phyloP scores from a whole-genome alignment of 257 asterid genomes.

The Penstemon barbatus region DNA sequence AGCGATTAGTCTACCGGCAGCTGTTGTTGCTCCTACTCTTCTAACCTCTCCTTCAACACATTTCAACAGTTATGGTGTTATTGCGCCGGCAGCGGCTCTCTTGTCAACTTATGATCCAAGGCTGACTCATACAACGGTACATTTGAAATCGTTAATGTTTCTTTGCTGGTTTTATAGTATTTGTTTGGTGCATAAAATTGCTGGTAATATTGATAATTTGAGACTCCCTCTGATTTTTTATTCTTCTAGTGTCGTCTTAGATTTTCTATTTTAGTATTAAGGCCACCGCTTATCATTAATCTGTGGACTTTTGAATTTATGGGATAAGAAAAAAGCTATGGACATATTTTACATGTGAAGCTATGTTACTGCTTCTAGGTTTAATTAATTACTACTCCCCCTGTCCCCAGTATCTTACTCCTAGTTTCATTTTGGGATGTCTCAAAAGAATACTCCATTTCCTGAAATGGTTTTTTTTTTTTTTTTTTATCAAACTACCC shows the following conservation, averaged over 20 bases:
- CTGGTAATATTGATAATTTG: constrained; percentile 10
- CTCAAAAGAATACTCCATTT: too few species aligned
- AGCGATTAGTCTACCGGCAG: constrained; percentile 50
- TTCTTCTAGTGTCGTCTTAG: constrained; percentile 18
- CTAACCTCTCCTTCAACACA: constrained; percentile 72
- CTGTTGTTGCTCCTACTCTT: constrained; percentile 57
- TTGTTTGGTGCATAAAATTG: constrained; percentile 18
- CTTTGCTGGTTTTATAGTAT: constrained; percentile 14
- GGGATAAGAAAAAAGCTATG: constrained; percentile 10
- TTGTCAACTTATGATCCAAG: constrained; percentile 70
- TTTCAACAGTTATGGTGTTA: constrained; percentile 51
- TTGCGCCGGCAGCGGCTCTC: constrained; percentile 68
- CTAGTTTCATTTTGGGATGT: too few species aligned
- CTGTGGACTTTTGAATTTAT: constrained; percentile 16
- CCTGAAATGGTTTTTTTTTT: too few species aligned
- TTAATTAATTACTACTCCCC: neutral
- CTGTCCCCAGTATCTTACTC: too few species aligned
- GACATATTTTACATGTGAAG: constrained; percentile 24
- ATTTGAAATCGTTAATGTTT: constrained; percentile 20
- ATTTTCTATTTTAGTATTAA: neutral
- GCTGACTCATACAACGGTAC: constrained; percentile 70
- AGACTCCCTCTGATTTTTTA: constrained; percentile 16
- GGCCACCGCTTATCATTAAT: neutral
- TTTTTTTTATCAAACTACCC: too few species aligned
- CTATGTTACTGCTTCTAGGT: constrained; percentile 11